Percentiles rank a stretch among this genome's conserved stretches.
phyloP scores from a whole-genome alignment of 1,284 basidiomycete genomes.

The Puccinia coronata region DNA sequence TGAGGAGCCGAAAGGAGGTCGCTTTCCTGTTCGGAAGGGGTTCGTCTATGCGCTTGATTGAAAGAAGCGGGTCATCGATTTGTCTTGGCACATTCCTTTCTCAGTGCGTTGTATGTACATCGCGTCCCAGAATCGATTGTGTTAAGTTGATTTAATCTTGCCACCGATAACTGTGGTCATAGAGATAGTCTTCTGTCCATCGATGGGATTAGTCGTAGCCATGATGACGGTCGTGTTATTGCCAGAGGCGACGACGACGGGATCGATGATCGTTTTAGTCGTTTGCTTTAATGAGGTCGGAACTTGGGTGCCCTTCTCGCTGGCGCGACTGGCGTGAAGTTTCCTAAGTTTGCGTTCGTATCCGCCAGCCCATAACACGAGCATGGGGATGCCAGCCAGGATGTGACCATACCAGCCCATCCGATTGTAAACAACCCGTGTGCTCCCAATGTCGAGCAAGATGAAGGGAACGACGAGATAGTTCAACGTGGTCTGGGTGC shows the following conservation, averaged over 20 bases:
- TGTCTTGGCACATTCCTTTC: too few species aligned
- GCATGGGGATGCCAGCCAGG: slow-evolving; percentile 10
- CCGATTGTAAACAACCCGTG: background rate
- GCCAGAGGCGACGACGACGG: slow-evolving; percentile 9
- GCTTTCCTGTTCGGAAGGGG: too few species aligned
- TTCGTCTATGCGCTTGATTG: too few species aligned
- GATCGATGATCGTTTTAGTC: background rate
- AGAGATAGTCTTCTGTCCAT: background rate
- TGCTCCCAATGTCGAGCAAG: slow-evolving; percentile 29
- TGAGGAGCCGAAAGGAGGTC: too few species aligned
- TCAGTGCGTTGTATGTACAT: too few species aligned
- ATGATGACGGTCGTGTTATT: background rate
- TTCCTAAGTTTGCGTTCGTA: slow-evolving; percentile 14
- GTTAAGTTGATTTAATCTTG: background rate
- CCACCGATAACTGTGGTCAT: background rate
- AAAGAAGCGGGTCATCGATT: too few species aligned
- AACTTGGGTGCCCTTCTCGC: background rate
- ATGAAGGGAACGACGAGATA: slow-evolving; percentile 40
- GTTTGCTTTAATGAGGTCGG: background rate
- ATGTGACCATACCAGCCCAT: slow-evolving; percentile 41
- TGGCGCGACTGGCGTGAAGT: background rate
- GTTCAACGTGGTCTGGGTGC: slow-evolving; percentile 32
- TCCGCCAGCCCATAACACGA: slow-evolving; percentile 24
- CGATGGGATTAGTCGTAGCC: background rate
- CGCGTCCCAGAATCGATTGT: too few species aligned